Percentiles rank a stretch among this genome's conserved stretches.
phyloP scores from a whole-genome alignment of 257 asterid species.

The Fraxinus excelsior region DNA sequence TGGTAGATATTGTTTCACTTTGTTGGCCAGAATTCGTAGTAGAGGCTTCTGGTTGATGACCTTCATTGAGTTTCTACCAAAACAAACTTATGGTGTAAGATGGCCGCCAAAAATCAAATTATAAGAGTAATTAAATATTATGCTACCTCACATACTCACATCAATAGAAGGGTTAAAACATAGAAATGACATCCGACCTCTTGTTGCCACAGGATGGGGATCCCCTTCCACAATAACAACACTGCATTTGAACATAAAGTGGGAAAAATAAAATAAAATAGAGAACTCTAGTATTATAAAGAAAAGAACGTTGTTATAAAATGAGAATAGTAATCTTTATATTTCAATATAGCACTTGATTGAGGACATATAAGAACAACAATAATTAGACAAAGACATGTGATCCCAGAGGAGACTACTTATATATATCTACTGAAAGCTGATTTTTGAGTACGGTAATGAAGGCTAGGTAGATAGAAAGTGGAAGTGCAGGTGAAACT shows the following conservation, averaged over 20 bases:
- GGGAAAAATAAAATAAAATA: slow-evolving; percentile 12
- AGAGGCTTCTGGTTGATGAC: slow-evolving; percentile 48
- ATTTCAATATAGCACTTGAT: not conserved
- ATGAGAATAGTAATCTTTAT: not conserved
- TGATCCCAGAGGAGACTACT: no score
- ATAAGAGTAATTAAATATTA: slow-evolving; percentile 17
- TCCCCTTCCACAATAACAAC: slow-evolving; percentile 83
- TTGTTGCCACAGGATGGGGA: slow-evolving; percentile 74
- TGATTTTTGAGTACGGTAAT: not conserved
- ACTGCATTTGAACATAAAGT: slow-evolving; percentile 48
- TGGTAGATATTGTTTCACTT: slow-evolving; percentile 35
- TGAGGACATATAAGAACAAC: no score
- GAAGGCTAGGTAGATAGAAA: not conserved
- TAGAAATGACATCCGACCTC: slow-evolving; percentile 92
- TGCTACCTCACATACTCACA: slow-evolving; percentile 59
- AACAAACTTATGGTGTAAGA: slow-evolving; percentile 36
- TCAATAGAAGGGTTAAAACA: slow-evolving; percentile 89
- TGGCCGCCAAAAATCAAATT: slow-evolving; percentile 6
- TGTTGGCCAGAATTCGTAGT: slow-evolving; percentile 55
- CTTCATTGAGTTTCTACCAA: slow-evolving; percentile 77
- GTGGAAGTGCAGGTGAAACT: not conserved
- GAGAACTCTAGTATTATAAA: not conserved
- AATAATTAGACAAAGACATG: no score
- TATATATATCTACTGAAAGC: not conserved
- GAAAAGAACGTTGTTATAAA: not conserved